These are phyloP conservation scores for Sclerotinia spermophila DNA, from an alignment of 2,329 filamentous ascomycete species.

Conservation along the genomic window DNA sequence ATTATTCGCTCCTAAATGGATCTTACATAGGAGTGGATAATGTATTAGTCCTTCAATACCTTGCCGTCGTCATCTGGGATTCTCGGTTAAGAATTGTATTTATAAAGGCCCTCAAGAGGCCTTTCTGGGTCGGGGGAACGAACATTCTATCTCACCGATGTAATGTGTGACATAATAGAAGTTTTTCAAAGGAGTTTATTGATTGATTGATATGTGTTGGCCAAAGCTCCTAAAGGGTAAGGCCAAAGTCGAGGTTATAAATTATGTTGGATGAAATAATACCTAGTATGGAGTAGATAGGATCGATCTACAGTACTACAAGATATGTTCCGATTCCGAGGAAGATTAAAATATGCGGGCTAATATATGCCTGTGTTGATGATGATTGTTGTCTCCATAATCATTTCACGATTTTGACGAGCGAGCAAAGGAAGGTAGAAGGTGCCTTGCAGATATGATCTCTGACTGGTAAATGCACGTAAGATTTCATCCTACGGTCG, in stretches of 20 bases:
- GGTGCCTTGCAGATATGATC: constrained; percentile 2
- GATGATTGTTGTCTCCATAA: background rate
- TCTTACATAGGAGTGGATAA: background rate
- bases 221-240: constrained; percentile 9
- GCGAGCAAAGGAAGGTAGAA: background rate
- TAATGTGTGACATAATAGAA: constrained; percentile 1
- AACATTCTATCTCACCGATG: background rate
- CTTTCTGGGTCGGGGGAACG: no score
- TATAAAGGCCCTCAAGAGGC: no score
- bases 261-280: background rate
- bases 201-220: no score
- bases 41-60: background rate
- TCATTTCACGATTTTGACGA: background rate
- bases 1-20: background rate
- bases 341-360: background rate
- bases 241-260: background rate
- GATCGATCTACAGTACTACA: constrained; percentile 1
- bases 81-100: background rate
- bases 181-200: background rate
- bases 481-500: constrained; percentile 13
- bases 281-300: background rate
- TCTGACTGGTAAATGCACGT: background rate
- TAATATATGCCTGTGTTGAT: background rate
- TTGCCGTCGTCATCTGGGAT: background rate
- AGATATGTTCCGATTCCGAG: background rate